Conservation (phyloP, 2,329 filamentous ascomycete genomes). For the Penicillium sp. region DNA sequence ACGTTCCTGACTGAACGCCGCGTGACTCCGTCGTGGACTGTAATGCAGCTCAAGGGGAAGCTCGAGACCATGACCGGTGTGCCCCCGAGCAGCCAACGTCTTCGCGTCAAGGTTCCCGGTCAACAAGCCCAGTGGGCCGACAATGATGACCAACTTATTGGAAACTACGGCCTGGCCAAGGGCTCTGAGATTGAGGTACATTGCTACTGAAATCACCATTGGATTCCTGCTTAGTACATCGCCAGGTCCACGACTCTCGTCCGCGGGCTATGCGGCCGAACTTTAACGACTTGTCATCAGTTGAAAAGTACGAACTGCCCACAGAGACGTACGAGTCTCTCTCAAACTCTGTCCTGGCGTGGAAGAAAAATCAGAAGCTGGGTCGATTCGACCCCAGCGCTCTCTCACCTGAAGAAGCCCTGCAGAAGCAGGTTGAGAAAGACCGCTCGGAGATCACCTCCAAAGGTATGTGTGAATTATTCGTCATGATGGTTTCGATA, state of each 20-base stretch:
- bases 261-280: constrained; percentile 73
- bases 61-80: constrained; percentile 92
- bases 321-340: constrained; percentile 80
- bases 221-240: background rate
- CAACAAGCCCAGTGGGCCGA: constrained; percentile 59
- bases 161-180: constrained; percentile 45
- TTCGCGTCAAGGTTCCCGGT: constrained; percentile 67
- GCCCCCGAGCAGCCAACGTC: constrained; percentile 72
- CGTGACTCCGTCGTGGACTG: constrained; percentile 87
- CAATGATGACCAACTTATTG: constrained; percentile 69
- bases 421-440: constrained; percentile 64
- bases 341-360: constrained; percentile 83
- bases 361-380: constrained; percentile 94
- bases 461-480: constrained; percentile 54
- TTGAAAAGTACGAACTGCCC: constrained; percentile 91
- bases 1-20: constrained; percentile 74
- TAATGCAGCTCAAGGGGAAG: constrained; percentile 78
- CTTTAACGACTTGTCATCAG: constrained; percentile 74
- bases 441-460: constrained; percentile 60
- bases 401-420: constrained; percentile 69
- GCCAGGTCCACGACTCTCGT: constrained; percentile 74
- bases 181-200: constrained; percentile 46
- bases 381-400: constrained; percentile 91
- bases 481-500: too few species aligned
- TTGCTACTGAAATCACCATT: background rate